Base-by-base conservation (phyloP, 225 moss, liverwort and hornwort species). In the Rhytidiadelphus loreus region DNA sequence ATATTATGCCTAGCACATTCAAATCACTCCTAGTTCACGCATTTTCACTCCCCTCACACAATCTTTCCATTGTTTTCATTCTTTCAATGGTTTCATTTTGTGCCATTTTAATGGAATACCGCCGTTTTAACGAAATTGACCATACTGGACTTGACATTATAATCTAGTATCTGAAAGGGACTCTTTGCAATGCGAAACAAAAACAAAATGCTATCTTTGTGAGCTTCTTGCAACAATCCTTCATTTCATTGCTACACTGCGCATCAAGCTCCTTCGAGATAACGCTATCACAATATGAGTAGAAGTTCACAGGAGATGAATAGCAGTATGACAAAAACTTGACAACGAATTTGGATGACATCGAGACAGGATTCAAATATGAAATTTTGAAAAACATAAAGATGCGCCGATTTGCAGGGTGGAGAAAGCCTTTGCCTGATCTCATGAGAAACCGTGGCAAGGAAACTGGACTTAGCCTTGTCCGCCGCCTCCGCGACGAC, bases 391-490 rank as follows among this genome's bases (percentile, higher is more conserved):
- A 4, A 32, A 29, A 19, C 28, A 19, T 43, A 35, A 41, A 56
- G 24, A 61, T 37, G 61, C 48, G 20, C 8, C 4, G 35, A 6
- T 26, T 32, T 33, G 18, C 63, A 91, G 86, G 64, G 86, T 28
- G 20, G 87, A n/a, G 86, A 44, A 37, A 29, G 86, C 26, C 33
- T 23, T 82, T 85, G 59, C 97, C 98, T 97, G 91, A 98, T 98
- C 88, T 98, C 98, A 85, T 98, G 98, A 24, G 98, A 98, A 68
- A 98, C 97, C 57, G 97, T 98, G 30, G 97, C 96, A 81, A 98
- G 97, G 73, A 98, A 98, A 77, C 95, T 93, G 72, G 97, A 97
- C 88, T 98, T 98, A 39, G 98, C 95, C 29, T 92, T 94, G 58
- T 98, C 97, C 33, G 97, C 98, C 24, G 95, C 90, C 90, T 97